phyloP scores from a whole-genome alignment of 441 rosid genomes.

The Euphorbia celastroides region DNA sequence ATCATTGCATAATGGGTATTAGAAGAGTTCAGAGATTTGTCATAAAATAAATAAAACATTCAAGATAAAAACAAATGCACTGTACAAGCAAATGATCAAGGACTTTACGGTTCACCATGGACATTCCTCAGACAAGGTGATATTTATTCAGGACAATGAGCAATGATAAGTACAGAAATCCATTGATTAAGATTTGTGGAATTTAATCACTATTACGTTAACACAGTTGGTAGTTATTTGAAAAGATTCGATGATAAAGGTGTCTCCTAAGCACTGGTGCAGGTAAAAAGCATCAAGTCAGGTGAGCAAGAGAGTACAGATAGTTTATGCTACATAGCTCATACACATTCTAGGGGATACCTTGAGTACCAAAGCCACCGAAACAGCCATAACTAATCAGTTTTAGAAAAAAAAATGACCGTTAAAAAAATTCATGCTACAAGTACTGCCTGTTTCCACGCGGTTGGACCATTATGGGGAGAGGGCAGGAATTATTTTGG shows the following conservation, averaged over 20 bases:
- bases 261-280: not conserved
- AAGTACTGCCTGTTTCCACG: not conserved
- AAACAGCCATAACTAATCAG: not conserved
- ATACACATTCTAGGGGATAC: not conserved
- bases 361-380: not conserved
- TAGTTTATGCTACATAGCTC: not conserved
- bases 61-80: not conserved
- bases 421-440: not conserved
- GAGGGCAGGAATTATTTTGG: no score
- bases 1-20: conserved; percentile 21
- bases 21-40: not conserved
- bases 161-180: not conserved
- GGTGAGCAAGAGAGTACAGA: not conserved
- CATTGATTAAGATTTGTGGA: not conserved
- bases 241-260: not conserved
- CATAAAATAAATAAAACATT: not conserved
- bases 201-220: not conserved
- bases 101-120: not conserved
- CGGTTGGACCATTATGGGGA: no score
- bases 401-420: not conserved
- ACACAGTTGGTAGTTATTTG: not conserved
- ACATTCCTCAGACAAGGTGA: not conserved
- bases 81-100: not conserved
- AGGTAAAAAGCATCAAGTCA: not conserved
- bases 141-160: conserved; percentile 4